Percentiles rank a stretch among this genome's conserved stretches.
Evolutionary conservation across 2,329 filamentous ascomycete species (phyloP).

Genomic region (Microdochium bolleyi): DNA sequence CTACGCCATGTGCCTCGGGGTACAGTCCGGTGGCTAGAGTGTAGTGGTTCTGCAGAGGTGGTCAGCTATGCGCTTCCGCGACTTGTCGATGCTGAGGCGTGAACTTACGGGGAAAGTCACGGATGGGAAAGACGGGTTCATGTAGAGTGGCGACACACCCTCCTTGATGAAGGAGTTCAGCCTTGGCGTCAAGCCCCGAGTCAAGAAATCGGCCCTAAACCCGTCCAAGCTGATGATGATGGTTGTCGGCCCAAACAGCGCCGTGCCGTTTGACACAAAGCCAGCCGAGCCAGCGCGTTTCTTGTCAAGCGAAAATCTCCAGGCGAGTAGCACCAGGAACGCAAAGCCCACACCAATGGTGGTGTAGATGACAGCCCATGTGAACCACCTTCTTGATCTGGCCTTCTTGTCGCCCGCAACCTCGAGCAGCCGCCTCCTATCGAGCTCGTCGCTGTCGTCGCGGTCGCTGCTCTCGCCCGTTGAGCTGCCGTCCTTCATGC

Average conservation of each 20-base stretch:
- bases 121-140: constrained; percentile 90
- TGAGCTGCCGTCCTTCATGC: constrained; percentile 56
- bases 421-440: constrained; percentile 43
- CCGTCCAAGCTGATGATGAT: constrained; percentile 92
- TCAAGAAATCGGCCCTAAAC: constrained; percentile 89
- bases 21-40: constrained; percentile 88
- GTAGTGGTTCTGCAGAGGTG: constrained; percentile 62
- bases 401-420: constrained; percentile 36
- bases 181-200: constrained; percentile 74
- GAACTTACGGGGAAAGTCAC: constrained; percentile 71
- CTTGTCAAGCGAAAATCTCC: constrained; percentile 46
- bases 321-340: constrained; percentile 47
- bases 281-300: constrained; percentile 22
- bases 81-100: constrained; percentile 8
- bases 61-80: not conserved
- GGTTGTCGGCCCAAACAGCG: constrained; percentile 83
- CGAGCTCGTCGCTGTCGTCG: constrained; percentile 49
- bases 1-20: constrained; percentile 85
- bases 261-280: constrained; percentile 71
- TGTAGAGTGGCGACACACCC: constrained; percentile 84
- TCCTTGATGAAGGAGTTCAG: constrained; percentile 71
- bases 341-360: constrained; percentile 45
- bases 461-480: constrained; percentile 56
- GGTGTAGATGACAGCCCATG: constrained; percentile 44
- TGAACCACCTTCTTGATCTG: constrained; percentile 44